Conservation (phyloP, 2,329 filamentous ascomycete genomes). For the Penicillium paneum region DNA sequence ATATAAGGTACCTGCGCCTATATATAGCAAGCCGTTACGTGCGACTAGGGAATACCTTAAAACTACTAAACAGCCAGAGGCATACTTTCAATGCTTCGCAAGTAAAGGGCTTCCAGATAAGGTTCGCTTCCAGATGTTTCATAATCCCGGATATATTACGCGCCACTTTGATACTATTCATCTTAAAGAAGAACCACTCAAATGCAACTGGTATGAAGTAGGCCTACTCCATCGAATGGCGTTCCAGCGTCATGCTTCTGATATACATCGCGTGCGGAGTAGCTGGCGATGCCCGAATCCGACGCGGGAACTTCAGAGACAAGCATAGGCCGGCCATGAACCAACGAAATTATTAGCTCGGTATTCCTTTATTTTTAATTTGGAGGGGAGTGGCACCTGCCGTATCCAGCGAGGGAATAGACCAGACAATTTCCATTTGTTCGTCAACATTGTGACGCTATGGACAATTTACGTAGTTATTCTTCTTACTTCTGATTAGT, state of each 20-base stretch:
- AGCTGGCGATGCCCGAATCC: conserved; percentile 9
- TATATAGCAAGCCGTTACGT: neutral
- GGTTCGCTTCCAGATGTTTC: neutral
- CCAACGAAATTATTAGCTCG: neutral
- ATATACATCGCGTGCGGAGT: conserved; percentile 11
- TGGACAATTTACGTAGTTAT: too few relatives aligned
- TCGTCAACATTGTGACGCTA: too few relatives aligned
- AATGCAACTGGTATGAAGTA: conserved; percentile 9
- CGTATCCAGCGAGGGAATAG: too few relatives aligned
- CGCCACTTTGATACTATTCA: neutral
- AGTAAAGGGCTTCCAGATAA: neutral
- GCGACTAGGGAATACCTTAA: neutral
- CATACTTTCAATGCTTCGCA: neutral
- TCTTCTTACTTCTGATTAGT: too few relatives aligned
- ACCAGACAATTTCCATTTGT: too few relatives aligned
- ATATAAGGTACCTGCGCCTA: neutral
- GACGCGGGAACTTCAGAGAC: neutral
- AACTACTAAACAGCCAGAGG: neutral
- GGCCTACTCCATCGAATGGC: conserved; percentile 10
- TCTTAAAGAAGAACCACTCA: neutral
- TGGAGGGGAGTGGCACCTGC: too few relatives aligned
- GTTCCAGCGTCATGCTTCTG: conserved; percentile 11
- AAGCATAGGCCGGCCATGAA: neutral
- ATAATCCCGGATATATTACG: neutral
- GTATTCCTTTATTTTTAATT: too few relatives aligned